These are phyloP conservation scores for Pestalotiopsis sp. DNA, from an alignment of 2,329 filamentous ascomycete species.

Conservation along the genomic window DNA sequence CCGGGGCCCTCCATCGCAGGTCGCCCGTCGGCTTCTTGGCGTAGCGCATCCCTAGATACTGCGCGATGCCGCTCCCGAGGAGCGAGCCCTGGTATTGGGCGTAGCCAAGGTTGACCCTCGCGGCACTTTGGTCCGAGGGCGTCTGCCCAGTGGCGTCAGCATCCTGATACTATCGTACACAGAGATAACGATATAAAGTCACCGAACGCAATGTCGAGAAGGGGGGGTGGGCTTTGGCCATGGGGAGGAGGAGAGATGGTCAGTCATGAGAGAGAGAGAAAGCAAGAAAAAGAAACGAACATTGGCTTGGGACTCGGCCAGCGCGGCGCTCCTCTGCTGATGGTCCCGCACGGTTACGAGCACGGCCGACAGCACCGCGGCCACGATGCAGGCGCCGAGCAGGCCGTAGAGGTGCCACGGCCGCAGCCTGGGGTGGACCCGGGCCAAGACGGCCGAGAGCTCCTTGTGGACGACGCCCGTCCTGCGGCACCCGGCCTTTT, in stretches of 20 bases:
- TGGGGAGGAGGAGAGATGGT: too few relatives aligned
- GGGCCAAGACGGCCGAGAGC: background rate
- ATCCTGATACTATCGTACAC: background rate
- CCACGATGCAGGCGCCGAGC: constrained; percentile 12
- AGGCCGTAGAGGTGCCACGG: constrained; percentile 20
- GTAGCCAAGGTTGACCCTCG: constrained; percentile 45
- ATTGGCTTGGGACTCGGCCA: background rate
- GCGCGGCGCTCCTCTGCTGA: constrained; percentile 4
- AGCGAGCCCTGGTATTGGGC: constrained; percentile 44
- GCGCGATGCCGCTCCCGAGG: constrained; percentile 41
- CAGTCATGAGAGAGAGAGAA: too few relatives aligned
- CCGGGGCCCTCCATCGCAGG: constrained; percentile 53
- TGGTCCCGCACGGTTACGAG: constrained; percentile 19
- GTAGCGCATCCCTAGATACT: constrained; percentile 54
- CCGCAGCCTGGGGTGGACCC: constrained; percentile 9
- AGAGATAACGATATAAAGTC: too few relatives aligned
- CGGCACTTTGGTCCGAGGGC: constrained; percentile 15
- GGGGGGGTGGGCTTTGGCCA: too few relatives aligned
- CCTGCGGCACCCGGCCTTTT: background rate
- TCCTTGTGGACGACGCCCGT: background rate
- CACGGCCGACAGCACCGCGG: constrained; percentile 18
- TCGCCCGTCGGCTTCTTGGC: constrained; percentile 53
- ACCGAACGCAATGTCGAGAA: too few relatives aligned
- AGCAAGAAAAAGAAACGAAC: background rate
- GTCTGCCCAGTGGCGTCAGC: background rate